Conservation (phyloP, 345 rosid genomes). For the Salix brachista region DNA sequence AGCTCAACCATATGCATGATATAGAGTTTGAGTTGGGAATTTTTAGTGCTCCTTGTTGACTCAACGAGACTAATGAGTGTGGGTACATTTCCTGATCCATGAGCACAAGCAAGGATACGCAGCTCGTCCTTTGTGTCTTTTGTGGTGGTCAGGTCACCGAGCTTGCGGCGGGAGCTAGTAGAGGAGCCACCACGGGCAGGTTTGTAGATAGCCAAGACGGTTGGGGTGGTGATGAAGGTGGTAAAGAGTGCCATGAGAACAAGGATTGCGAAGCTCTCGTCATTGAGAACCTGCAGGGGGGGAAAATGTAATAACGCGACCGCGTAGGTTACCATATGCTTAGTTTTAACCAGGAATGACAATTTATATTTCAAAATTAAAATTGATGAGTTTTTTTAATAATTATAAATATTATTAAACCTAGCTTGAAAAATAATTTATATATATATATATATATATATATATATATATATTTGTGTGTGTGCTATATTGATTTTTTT, state of each 20-base stretch:
- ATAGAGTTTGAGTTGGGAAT: conserved; percentile 18
- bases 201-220: conserved; percentile 33
- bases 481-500: no score
- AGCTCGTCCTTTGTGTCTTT: conserved; percentile 8
- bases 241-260: conserved; percentile 46
- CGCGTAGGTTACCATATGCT: no score
- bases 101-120: conserved; percentile 35
- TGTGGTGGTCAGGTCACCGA: not conserved
- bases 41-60: conserved; percentile 11
- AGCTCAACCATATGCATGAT: conserved; percentile 40
- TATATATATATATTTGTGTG: no score
- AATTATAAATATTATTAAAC: no score
- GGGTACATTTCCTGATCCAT: conserved; percentile 25
- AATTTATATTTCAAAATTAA: no score
- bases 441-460: no score
- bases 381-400: no score
- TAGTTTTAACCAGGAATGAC: no score
- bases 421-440: no score
- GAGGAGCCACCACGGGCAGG: conserved; percentile 11
- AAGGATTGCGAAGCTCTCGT: conserved; percentile 40
- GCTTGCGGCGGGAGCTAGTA: not conserved
- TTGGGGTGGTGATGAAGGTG: conserved; percentile 41
- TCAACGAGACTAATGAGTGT: conserved; percentile 31
- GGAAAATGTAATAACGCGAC: not conserved
- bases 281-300: conserved; percentile 34